Evolutionary conservation across 768 basidiomycete genomes (phyloP).

Genomic region (Mrakia gelida): DNA sequence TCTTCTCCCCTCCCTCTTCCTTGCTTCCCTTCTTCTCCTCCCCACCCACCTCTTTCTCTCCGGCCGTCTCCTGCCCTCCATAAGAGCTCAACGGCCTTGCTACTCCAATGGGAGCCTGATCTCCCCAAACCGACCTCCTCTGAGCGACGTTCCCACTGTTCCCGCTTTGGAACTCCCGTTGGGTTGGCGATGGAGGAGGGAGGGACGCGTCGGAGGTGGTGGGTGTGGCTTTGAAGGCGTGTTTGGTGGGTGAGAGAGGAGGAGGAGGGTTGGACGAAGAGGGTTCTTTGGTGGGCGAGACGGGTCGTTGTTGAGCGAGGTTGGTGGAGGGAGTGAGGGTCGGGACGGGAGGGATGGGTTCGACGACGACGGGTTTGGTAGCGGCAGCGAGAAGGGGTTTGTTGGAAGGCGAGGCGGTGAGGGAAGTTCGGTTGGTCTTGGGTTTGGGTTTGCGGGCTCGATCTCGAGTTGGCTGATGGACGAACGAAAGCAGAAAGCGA

Average conservation of each 20-base stretch:
- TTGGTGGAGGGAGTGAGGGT: no score
- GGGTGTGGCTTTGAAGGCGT: neutral
- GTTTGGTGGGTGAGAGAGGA: neutral
- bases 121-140: conserved; percentile 8
- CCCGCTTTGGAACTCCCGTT: no score
- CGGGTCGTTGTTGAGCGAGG: neutral
- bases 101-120: neutral
- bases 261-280: neutral
- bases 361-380: neutral
- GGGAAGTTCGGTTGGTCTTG: neutral
- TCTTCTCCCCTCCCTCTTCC: no score
- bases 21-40: neutral
- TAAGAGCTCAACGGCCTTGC: neutral
- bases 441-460: conserved; percentile 11
- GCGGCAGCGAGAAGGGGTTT: no score
- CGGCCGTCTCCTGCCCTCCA: neutral
- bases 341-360: neutral
- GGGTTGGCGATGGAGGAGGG: no score
- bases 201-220: no score
- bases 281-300: neutral
- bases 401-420: neutral
- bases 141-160: neutral
- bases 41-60: neutral
- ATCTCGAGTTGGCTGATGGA: conserved; percentile 9
- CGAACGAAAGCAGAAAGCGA: neutral